A percentile compares a stretch with the other conserved stretches of the same genome.
Conservation (phyloP, 2,329 filamentous ascomycete species). For the Beauveria caledonica region DNA sequence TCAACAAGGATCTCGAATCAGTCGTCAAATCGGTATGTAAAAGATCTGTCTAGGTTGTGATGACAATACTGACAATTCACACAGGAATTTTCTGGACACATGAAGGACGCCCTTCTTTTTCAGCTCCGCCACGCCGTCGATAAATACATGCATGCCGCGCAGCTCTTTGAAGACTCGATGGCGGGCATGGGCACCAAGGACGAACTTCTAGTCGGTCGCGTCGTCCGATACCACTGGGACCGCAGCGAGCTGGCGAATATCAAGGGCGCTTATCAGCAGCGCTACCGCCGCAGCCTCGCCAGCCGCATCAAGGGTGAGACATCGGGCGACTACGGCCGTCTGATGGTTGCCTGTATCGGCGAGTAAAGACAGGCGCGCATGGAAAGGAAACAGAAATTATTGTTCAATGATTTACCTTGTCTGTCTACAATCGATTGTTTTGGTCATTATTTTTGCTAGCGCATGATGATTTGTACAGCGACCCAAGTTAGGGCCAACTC, state of each 20-base stretch:
- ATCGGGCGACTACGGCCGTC: conserved; percentile 69
- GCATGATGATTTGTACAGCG: neutral
- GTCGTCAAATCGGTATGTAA: conserved; percentile 59
- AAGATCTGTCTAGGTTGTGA: neutral
- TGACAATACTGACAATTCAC: neutral
- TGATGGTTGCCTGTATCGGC: conserved; percentile 64
- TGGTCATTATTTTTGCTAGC: neutral
- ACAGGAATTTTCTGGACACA: conserved; percentile 81
- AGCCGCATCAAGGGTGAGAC: conserved; percentile 73
- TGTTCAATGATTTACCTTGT: neutral
- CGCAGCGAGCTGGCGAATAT: conserved; percentile 64
- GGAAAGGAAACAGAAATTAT: neutral
- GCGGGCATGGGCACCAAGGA: conserved; percentile 82
- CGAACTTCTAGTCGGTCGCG: conserved; percentile 63
- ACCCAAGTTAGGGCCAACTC: neutral
- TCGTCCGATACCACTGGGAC: conserved; percentile 81
- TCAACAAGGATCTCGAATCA: conserved; percentile 60
- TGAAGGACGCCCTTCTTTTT: conserved; percentile 74
- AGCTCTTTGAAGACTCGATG: conserved; percentile 80
- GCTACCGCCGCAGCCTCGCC: conserved; percentile 59
- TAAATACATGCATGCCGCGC: conserved; percentile 75
- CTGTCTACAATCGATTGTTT: neutral
- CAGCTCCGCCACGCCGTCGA: conserved; percentile 73
- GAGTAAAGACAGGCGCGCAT: conserved; percentile 22
- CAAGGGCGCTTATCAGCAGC: conserved; percentile 66